Evolutionary conservation across 2,329 filamentous ascomycete genomes (phyloP).

Genomic region (Arthrobotrys musiformis): DNA sequence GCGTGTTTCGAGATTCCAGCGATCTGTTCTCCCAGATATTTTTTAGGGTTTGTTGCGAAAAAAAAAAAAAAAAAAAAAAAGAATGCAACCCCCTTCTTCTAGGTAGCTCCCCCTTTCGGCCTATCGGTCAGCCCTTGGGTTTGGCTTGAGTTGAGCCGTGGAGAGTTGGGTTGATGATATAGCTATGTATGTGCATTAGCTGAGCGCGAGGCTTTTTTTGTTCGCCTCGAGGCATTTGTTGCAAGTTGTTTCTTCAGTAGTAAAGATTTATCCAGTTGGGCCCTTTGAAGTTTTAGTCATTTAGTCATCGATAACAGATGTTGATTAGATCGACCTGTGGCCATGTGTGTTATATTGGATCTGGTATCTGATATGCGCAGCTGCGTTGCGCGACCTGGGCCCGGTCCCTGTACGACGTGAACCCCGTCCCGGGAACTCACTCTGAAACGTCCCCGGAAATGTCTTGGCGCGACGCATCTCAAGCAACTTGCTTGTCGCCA

Average conservation of each 20-base stretch:
- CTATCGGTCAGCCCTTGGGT: not conserved
- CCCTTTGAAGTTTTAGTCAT: not conserved
- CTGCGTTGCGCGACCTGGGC: constrained; percentile 22
- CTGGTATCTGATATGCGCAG: not conserved
- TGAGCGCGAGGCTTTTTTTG: constrained; percentile 14
- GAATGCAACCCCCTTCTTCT: not conserved
- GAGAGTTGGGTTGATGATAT: not conserved
- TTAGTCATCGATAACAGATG: not conserved
- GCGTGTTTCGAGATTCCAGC: constrained; percentile 36
- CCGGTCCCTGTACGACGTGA: not conserved
- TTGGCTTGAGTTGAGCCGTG: constrained; percentile 1
- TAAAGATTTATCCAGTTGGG: not conserved
- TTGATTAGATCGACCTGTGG: not conserved
- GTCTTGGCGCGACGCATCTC: constrained; percentile 30
- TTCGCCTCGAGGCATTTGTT: constrained; percentile 7
- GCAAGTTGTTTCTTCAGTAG: not conserved
- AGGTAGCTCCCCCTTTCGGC: not conserved
- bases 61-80: too few species aligned
- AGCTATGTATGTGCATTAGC: too few species aligned
- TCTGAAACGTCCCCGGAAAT: not conserved
- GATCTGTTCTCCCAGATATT: constrained; percentile 18
- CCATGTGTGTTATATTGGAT: constrained; percentile 20
- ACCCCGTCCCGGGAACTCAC: not conserved
- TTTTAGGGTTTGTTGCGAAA: too few species aligned
- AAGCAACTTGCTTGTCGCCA: constrained; percentile 8